A percentile compares a stretch with the other conserved stretches of the same genome.
Conservation (phyloP, 345 rosid species). For the Salix udensis region DNA sequence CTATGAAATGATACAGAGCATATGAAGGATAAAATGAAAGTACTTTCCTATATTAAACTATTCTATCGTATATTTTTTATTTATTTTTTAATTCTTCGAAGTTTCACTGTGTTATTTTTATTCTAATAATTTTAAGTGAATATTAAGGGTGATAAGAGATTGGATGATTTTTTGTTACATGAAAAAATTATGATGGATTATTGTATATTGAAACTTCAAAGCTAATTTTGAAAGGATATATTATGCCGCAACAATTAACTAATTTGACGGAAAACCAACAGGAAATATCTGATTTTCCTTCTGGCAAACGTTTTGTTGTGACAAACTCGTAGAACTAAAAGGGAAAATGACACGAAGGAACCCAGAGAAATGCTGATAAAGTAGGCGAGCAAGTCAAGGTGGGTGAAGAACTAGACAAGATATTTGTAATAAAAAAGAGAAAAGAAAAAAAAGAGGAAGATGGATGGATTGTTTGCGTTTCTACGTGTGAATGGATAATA, state of each 20-base stretch:
- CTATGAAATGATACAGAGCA: no score
- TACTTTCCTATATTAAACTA: no score
- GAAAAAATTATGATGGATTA: no score
- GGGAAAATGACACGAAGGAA: neutral
- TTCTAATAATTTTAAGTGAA: no score
- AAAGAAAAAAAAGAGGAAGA: conserved; percentile 8
- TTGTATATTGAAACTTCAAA: neutral
- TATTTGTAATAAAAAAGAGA: neutral
- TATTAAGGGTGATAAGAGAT: no score
- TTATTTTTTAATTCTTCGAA: no score
- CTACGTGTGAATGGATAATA: neutral
- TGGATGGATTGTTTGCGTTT: conserved; percentile 3
- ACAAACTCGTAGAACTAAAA: conserved; percentile 27
- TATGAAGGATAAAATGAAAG: no score
- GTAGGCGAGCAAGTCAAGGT: neutral
- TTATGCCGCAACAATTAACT: conserved; percentile 12
- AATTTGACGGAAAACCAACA: conserved; percentile 17
- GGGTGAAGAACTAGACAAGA: neutral
- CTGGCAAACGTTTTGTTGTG: conserved; percentile 16
- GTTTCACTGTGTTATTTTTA: no score
- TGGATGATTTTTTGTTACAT: no score
- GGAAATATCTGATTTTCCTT: neutral
- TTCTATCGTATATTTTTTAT: no score
- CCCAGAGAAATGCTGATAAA: neutral
- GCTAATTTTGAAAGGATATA: neutral